Evolutionary conservation across 2,329 filamentous ascomycete species (phyloP), one percentile per base, ranked within the genome.

Genomic region (Aquanectria penicillioides): DNA sequence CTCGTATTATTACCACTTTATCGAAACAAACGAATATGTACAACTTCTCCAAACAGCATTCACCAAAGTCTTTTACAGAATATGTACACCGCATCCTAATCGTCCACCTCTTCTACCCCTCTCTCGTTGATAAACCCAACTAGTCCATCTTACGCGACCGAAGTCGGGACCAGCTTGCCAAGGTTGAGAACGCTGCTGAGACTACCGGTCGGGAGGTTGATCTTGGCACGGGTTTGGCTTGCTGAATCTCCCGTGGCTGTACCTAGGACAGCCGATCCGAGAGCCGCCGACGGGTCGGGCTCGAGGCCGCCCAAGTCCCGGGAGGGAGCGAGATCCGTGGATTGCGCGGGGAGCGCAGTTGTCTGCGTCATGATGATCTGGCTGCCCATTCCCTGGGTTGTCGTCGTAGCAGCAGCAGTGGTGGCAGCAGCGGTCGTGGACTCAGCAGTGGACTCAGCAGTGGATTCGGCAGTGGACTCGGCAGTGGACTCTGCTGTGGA

Each of bases 181-280:
- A 84, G 69, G 46, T 79, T 73, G 36, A 83, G 68, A 40, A 74
- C 68, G 55, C 77, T 83, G 64, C 72, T 78, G 43, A 83, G 70
- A 6, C 70, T 74, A 57, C 82, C 55, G 8, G 76, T 77, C 26
- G 73, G 77, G 8, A 81, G 57, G 59, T 81, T 72, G 55, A 81
- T 75, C 1, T 68, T 61, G 22, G 20, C 28, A 13, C 57, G 41
- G 4, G 53, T 47, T 6, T 38, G 65, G 13, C 64, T 61, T 8
- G 68, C 57, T 3, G 67, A 48, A 6, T 40, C 56, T 28, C 51
- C 57, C 2, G 66, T 59, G 9, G 59, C 44, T 11, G 40, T 20
- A 6, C 15, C 47, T 10, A 47, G 31, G 22, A 44, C 38, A 10
- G 31, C 37, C 11, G 55, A 58, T 15, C 36, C 40, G 12, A 41